phyloP scores from a whole-genome alignment of 1,284 basidiomycete species.

The Ceratobasidium sp. region DNA sequence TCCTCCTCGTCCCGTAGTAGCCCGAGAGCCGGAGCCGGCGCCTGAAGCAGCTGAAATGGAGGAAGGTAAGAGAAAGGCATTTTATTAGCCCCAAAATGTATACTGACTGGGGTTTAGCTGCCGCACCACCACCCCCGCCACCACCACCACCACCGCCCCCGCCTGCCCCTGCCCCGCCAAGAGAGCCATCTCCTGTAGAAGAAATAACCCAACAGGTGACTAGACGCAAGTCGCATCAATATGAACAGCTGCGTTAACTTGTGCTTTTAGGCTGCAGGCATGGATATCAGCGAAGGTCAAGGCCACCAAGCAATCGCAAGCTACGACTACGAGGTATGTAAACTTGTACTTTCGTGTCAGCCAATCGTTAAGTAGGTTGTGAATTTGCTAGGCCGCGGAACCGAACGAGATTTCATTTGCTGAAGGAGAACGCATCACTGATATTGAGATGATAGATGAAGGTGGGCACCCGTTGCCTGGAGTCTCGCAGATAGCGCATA shows the following conservation, averaged over 20 bases:
- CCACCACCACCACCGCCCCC: slow-evolving; percentile 45
- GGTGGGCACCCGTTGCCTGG: slow-evolving; percentile 54
- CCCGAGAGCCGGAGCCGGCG: slow-evolving; percentile 51
- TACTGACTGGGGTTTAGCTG: background rate
- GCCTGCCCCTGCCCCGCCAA: slow-evolving; percentile 11
- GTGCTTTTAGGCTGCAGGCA: slow-evolving; percentile 13
- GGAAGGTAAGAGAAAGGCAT: slow-evolving; percentile 44
- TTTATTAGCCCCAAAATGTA: background rate
- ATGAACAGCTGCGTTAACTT: background rate
- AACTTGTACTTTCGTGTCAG: background rate
- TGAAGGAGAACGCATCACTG: slow-evolving; percentile 84
- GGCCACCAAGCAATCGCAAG: slow-evolving; percentile 72
- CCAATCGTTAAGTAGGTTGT: background rate
- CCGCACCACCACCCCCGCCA: slow-evolving; percentile 41
- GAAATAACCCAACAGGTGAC: slow-evolving; percentile 53
- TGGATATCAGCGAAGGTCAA: slow-evolving; percentile 56
- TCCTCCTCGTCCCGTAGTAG: slow-evolving; percentile 50
- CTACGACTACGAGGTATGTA: slow-evolving; percentile 78
- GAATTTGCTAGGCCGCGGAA: slow-evolving; percentile 67
- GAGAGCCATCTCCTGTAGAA: slow-evolving; percentile 51
- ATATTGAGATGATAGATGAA: slow-evolving; percentile 86
- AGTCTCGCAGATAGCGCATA: background rate
- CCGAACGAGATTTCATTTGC: slow-evolving; percentile 84
- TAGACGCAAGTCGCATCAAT: slow-evolving; percentile 41
- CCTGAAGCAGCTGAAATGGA: slow-evolving; percentile 55